Conservation (phyloP, 116 monocot species). For the Dioscorea cayenensis region DNA sequence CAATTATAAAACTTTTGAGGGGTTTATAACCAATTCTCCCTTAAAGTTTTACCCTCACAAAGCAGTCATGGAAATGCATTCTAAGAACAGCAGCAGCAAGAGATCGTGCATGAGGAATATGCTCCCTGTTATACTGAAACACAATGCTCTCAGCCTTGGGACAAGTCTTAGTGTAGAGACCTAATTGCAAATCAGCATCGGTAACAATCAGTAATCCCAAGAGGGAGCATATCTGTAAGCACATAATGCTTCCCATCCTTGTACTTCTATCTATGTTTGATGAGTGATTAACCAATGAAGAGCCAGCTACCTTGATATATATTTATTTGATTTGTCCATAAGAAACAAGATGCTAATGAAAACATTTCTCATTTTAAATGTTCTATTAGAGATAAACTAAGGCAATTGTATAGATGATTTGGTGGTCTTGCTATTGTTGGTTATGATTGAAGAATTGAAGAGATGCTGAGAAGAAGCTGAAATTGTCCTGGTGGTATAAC, state of each 20-base stretch:
- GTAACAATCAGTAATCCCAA: neutral
- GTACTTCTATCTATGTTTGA: no score
- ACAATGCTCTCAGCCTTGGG: conserved; percentile 41
- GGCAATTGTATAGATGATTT: neutral
- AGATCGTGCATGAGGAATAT: conserved; percentile 30
- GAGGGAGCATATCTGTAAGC: neutral
- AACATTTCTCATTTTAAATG: neutral
- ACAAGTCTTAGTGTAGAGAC: conserved; percentile 34
- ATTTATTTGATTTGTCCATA: neutral
- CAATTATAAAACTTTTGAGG: no score
- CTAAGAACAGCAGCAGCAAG: no score
- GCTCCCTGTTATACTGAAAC: conserved; percentile 23
- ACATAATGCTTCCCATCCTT: neutral
- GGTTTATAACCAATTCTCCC: no score
- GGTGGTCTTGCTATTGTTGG: neutral
- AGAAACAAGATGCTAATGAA: neutral
- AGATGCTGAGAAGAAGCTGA: no score
- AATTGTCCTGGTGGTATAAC: no score
- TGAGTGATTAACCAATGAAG: no score
- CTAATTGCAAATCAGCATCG: conserved; percentile 11
- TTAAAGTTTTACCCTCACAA: conserved; percentile 36
- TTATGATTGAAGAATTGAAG: no score
- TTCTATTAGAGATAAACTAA: neutral
- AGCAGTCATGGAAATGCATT: conserved; percentile 58
- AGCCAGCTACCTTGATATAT: neutral